Evolutionary conservation across 805 yeast genomes (phyloP).

Genomic region (Candida andamanensis): DNA sequence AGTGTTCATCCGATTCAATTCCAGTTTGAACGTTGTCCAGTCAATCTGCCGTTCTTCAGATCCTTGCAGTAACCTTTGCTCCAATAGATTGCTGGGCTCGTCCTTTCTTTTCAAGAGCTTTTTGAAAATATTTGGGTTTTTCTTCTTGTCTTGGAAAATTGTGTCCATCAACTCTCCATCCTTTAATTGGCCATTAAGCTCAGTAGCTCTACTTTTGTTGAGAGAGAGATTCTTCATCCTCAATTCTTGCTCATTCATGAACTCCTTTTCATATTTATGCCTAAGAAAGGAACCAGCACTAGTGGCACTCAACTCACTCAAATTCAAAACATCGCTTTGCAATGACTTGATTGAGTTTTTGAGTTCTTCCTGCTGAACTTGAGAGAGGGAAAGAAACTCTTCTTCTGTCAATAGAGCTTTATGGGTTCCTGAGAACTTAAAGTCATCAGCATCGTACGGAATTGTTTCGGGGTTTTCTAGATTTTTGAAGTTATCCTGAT

Average conservation of each 20-base stretch:
- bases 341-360: slow-evolving; percentile 37
- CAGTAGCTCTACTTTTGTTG: slow-evolving; percentile 14
- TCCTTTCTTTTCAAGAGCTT: slow-evolving; percentile 32
- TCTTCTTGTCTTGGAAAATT: slow-evolving; percentile 40
- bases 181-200: slow-evolving; percentile 8
- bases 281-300: slow-evolving; percentile 83
- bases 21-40: slow-evolving; percentile 44
- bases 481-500: slow-evolving; percentile 7
- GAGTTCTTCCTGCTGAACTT: slow-evolving; percentile 32
- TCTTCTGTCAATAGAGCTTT: slow-evolving; percentile 20
- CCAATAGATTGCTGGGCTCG: slow-evolving; percentile 23
- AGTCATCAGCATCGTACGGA: slow-evolving; percentile 37
- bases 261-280: slow-evolving; percentile 51
- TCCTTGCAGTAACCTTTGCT: slow-evolving; percentile 23
- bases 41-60: slow-evolving; percentile 26
- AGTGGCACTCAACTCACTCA: slow-evolving; percentile 79
- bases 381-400: slow-evolving; percentile 23
- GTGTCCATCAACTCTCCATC: slow-evolving; percentile 30
- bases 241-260: slow-evolving; percentile 16
- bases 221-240: slow-evolving; percentile 19
- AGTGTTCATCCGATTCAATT: slow-evolving; percentile 68
- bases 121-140: slow-evolving; percentile 43
- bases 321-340: slow-evolving; percentile 41
- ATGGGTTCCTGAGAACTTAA: slow-evolving; percentile 22
- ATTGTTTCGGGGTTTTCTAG: slow-evolving; percentile 9